Evolutionary conservation across 148 eudicot species (phyloP).

Genomic region (Agrostemma githago): DNA sequence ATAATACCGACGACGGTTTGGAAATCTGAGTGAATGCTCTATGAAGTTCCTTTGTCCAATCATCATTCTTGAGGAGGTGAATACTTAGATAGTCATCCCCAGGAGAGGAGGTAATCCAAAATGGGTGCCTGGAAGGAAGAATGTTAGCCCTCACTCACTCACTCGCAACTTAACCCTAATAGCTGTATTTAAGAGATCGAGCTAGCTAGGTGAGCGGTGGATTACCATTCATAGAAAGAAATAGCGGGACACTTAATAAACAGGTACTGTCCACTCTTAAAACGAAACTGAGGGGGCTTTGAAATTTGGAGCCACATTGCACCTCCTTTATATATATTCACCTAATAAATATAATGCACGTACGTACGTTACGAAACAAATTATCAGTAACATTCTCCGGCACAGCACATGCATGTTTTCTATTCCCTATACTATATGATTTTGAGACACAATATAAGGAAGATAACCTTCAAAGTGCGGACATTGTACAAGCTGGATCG

Average conservation of each 20-base stretch:
- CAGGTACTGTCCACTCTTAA: conserved; percentile 97
- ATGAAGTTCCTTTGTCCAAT: conserved; percentile 86
- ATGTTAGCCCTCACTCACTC: background rate
- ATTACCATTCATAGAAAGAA: conserved; percentile 94
- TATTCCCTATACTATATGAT: background rate
- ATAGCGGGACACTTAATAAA: conserved; percentile 94
- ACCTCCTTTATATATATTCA: conserved; percentile 79
- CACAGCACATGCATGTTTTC: background rate
- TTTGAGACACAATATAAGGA: background rate
- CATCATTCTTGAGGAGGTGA: conserved; percentile 82
- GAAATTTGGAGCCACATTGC: conserved; percentile 92
- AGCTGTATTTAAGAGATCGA: background rate
- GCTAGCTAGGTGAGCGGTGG: background rate
- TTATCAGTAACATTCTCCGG: background rate
- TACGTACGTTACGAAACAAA: background rate
- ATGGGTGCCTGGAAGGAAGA: conserved; percentile 84
- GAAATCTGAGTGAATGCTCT: conserved; percentile 58
- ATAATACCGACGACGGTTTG: conserved; percentile 47
- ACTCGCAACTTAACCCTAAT: background rate
- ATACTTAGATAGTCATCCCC: conserved; percentile 83
- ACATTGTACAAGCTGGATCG: conserved; percentile 72
- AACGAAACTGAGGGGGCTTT: conserved; percentile 77
- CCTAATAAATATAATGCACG: conserved; percentile 43
- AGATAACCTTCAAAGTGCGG: conserved; percentile 65
- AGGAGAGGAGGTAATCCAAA: conserved; percentile 96